These are phyloP conservation scores for Calocybe gangraenosa DNA, from an alignment of 768 basidiomycete species.

Conservation along the genomic window DNA sequence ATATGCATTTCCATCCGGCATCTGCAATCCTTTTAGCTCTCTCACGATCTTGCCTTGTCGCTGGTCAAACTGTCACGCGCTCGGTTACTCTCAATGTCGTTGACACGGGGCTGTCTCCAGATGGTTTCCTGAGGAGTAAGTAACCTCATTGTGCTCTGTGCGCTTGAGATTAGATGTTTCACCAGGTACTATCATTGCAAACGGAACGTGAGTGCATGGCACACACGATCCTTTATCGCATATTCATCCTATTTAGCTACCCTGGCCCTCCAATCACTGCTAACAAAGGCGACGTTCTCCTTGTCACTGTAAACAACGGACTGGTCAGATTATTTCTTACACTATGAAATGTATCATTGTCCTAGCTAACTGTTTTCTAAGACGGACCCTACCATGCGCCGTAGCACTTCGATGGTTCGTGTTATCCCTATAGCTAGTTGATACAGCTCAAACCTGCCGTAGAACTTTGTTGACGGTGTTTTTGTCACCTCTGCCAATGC, in stretches of 20 bases:
- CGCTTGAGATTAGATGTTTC: not conserved
- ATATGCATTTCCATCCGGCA: constrained; percentile 19
- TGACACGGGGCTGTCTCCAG: constrained; percentile 38
- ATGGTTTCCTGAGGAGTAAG: constrained; percentile 33
- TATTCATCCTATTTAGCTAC: constrained; percentile 13
- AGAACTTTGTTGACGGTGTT: constrained; percentile 27
- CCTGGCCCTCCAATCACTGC: constrained; percentile 45
- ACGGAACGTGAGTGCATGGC: constrained; percentile 17
- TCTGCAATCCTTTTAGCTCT: constrained; percentile 16
- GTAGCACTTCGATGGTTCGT: constrained; percentile 24
- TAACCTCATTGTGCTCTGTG: not conserved
- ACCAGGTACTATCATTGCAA: constrained; percentile 20
- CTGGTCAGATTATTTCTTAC: constrained; percentile 25
- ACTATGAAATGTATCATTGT: too few relatives aligned
- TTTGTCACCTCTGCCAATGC: constrained; percentile 19
- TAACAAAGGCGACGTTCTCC: constrained; percentile 40
- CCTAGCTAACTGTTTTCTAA: constrained; percentile 3
- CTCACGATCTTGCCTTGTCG: constrained; percentile 10
- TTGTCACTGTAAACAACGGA: constrained; percentile 40
- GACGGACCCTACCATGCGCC: constrained; percentile 27
- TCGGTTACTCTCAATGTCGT: constrained; percentile 28
- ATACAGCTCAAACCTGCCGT: not conserved
- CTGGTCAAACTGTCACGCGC: constrained; percentile 5
- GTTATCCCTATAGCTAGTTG: too few relatives aligned
- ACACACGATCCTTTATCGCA: not conserved